Evolutionary conservation across 768 basidiomycete species (phyloP).

Genomic region (Hydnomerulius pinastri): DNA sequence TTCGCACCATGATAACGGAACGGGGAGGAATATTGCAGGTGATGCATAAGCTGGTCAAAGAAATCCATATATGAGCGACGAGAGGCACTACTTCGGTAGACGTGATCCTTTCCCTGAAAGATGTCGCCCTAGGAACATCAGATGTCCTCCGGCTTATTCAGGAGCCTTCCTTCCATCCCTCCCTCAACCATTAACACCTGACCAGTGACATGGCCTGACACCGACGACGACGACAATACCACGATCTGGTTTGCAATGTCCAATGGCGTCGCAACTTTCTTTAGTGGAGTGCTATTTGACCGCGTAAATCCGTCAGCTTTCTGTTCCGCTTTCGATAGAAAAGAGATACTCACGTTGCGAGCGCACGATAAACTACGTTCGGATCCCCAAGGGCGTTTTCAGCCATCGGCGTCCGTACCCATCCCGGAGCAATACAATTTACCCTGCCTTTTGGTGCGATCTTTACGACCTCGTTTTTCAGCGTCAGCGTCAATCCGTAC

Average conservation of each 20-base stretch:
- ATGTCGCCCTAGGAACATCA: not conserved
- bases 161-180: conserved; percentile 74
- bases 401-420: conserved; percentile 66
- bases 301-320: not conserved
- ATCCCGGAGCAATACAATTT: conserved; percentile 70
- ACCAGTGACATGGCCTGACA: conserved; percentile 74
- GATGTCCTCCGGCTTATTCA: conserved; percentile 44
- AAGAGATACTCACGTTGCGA: conserved; percentile 60
- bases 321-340: not conserved
- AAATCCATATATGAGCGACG: too few species aligned
- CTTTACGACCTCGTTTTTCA: conserved; percentile 83
- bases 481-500: conserved; percentile 65
- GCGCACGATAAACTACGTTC: conserved; percentile 50
- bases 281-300: conserved; percentile 60
- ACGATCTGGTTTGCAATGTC: conserved; percentile 71
- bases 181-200: conserved; percentile 72
- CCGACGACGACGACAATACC: conserved; percentile 54
- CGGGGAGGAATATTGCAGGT: too few species aligned
- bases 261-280: conserved; percentile 60
- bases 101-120: too few species aligned
- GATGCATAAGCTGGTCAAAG: too few species aligned
- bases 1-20: too few species aligned
- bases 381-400: conserved; percentile 59
- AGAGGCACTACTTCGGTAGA: too few species aligned
- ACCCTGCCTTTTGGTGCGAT: conserved; percentile 72